phyloP scores from a whole-genome alignment of 2,329 filamentous ascomycete species.

The Penicillium concentricum region DNA sequence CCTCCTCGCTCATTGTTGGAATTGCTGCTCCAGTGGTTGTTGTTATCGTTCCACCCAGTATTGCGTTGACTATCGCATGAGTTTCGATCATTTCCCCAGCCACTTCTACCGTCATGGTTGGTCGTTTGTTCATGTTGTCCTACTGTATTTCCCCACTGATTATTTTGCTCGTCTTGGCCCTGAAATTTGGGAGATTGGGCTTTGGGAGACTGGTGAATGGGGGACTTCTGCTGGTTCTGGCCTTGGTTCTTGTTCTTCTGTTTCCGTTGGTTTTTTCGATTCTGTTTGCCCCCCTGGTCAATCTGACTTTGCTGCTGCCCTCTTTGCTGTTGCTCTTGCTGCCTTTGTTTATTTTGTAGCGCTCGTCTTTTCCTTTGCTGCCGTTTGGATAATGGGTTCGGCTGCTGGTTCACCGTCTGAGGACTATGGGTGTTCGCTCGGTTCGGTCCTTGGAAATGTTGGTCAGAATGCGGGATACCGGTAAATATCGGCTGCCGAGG shows the following conservation, averaged over 20 bases:
- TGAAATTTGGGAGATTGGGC: background rate
- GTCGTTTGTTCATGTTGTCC: background rate
- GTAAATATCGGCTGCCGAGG: background rate
- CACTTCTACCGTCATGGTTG: background rate
- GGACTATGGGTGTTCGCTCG: background rate
- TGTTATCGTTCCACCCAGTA: background rate
- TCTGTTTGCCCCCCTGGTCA: background rate
- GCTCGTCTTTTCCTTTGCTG: conserved; percentile 1
- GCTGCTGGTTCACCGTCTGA: background rate
- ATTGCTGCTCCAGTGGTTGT: background rate
- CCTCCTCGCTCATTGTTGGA: background rate
- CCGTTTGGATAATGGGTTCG: conserved; percentile 1
- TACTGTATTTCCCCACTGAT: background rate
- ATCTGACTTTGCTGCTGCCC: background rate
- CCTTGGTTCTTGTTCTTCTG: background rate
- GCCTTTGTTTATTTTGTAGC: background rate
- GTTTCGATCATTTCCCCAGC: background rate
- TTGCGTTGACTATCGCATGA: background rate
- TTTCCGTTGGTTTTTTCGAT: background rate
- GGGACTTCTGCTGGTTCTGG: background rate
- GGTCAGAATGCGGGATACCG: background rate
- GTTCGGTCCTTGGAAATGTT: background rate
- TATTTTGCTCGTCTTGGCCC: background rate
- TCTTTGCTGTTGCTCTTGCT: background rate
- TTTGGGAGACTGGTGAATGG: background rate